Base-by-base conservation (phyloP, 106 monocot species). In the Vanilla planifolia region DNA sequence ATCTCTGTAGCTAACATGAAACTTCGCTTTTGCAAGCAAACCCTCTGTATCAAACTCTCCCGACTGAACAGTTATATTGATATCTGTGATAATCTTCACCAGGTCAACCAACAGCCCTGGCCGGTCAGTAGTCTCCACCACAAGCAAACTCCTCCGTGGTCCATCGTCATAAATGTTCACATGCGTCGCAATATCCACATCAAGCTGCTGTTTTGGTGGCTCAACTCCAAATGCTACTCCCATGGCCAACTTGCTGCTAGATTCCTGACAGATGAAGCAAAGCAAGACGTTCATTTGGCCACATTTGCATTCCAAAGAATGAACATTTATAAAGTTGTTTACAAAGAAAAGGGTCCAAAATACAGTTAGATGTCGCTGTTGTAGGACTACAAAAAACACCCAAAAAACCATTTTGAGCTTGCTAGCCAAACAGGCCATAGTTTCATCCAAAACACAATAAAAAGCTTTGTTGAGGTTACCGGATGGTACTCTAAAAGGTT, bases 31-130 rank as follows among this genome's bases (percentile, higher is more conserved):
- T 8, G 95, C 95, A 45, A 95, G 42, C 51, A 95, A 45, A 14
- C 95, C 95, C 84, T 90, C 95, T 6, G 95, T 95, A 56, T 95
- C 86, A 55, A 95, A 95, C 60, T 95, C 95, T 44, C 95, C 84
- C 33, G 95, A 95, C 51, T 86, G 78, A 47, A 95, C 89, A 6
- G 85, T 71, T 33, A 95, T 68, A 44, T 74, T 95, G 59, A 90
- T 90, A 53, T 95, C 95, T 34, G 89, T 84, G 17, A 95, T 86
- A 37, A 77, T 79, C 78, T 79, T 90, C 33, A 95, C 95, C 47
- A 95, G 80, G 58, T 95, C 95, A 30, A 95, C 84, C 50, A 95
- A 66, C 63, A 95, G 77, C 22, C 95, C 95, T 4, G 95, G 89
- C 14, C 81, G 83, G 43, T 95, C 95, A 16, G 84, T 90, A 48